phyloP scores from a whole-genome alignment of 176 grass and related monocot species.

The Miscanthus lutarioriparius region DNA sequence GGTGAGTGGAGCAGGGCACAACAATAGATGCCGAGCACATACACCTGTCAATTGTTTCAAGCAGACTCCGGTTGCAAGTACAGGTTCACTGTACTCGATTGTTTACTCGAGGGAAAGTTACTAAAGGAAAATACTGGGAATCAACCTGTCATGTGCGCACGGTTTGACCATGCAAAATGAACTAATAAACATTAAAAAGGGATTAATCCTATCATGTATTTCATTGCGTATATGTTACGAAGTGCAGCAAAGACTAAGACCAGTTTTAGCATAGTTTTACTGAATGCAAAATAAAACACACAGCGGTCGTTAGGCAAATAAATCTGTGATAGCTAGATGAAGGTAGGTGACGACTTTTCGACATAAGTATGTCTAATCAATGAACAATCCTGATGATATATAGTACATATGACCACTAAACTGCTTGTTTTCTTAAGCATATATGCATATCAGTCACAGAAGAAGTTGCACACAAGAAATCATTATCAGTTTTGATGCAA shows the following conservation, averaged over 20 bases:
- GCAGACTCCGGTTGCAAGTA: slow-evolving; percentile 10
- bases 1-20: slow-evolving; percentile 12
- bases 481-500: not conserved
- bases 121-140: slow-evolving; percentile 33
- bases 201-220: slow-evolving; percentile 13
- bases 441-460: not conserved
- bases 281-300: not conserved
- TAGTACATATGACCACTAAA: not conserved
- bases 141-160: slow-evolving; percentile 38
- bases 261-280: not conserved
- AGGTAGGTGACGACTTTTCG: not conserved
- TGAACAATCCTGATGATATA: not conserved
- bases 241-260: not conserved
- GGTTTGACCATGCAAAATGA: slow-evolving; percentile 24
- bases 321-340: not conserved
- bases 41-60: slow-evolving; percentile 42
- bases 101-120: slow-evolving; percentile 11
- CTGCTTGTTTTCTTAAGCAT: not conserved
- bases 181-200: slow-evolving; percentile 10
- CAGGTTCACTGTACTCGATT: slow-evolving; percentile 25
- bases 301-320: not conserved
- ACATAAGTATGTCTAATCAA: not conserved
- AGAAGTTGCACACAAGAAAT: not conserved
- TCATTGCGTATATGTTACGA: slow-evolving; percentile 10
- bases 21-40: slow-evolving; percentile 23